These are phyloP conservation scores for Candida endomychidarum DNA, from an alignment of 805 yeast genomes.

Conservation along the genomic window DNA sequence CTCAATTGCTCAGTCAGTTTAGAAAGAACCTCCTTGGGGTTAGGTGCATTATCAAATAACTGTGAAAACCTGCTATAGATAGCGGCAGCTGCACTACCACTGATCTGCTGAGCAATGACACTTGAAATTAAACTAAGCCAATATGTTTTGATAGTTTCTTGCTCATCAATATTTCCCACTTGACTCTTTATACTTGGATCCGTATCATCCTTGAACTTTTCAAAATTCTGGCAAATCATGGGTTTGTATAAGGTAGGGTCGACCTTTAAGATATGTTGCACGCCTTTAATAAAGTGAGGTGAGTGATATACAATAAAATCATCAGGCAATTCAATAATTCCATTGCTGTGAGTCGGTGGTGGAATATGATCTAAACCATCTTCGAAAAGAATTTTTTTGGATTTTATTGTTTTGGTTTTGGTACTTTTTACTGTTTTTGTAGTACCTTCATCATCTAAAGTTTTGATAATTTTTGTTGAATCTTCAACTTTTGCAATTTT, in stretches of 20 bases:
- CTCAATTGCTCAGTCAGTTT: constrained; percentile 50
- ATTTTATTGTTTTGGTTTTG: neutral
- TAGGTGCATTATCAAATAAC: constrained; percentile 42
- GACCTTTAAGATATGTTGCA: constrained; percentile 25
- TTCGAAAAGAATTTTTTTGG: constrained; percentile 9
- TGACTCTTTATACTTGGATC: constrained; percentile 7
- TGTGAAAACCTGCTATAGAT: constrained; percentile 50
- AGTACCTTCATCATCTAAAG: no score
- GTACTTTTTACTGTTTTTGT: neutral
- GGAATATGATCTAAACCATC: constrained; percentile 14
- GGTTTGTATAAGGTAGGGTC: constrained; percentile 39
- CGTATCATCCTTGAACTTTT: constrained; percentile 17
- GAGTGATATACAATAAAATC: constrained; percentile 30
- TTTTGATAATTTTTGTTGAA: neutral
- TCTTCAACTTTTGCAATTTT: no score
- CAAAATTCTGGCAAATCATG: constrained; percentile 29
- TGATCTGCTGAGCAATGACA: constrained; percentile 71
- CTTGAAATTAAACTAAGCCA: constrained; percentile 39
- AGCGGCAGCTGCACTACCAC: constrained; percentile 77
- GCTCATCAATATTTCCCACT: constrained; percentile 10
- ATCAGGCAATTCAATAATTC: constrained; percentile 23
- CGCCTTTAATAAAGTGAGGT: constrained; percentile 34
- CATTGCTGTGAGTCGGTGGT: constrained; percentile 11
- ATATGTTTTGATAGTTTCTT: constrained; percentile 27
- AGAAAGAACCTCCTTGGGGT: constrained; percentile 47